Conservation (phyloP, 495 filamentous ascomycete genomes). For the Rhizodiscina lignyota region DNA sequence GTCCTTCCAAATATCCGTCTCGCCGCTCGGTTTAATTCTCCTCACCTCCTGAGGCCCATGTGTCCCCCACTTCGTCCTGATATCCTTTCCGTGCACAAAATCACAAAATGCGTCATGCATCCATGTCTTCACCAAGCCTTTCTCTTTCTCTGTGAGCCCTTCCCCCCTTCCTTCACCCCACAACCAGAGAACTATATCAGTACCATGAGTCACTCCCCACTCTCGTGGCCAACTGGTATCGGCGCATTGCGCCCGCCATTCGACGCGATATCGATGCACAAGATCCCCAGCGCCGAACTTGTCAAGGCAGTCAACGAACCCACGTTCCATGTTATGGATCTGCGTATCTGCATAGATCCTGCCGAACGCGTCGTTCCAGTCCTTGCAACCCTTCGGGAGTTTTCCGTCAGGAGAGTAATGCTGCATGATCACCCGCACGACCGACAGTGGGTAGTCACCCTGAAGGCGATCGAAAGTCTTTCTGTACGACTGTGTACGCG, state of each 20-base stretch:
- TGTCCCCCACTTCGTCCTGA: conserved; percentile 27
- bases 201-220: conserved; percentile 41
- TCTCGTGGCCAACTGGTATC: conserved; percentile 28
- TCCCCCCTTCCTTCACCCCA: conserved; percentile 37
- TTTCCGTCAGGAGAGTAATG: conserved; percentile 27
- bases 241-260: conserved; percentile 30
- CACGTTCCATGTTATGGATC: conserved; percentile 24
- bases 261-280: conserved; percentile 32
- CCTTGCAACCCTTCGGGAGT: conserved; percentile 20
- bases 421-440: conserved; percentile 25
- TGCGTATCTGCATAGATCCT: conserved; percentile 41
- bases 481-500: conserved; percentile 12
- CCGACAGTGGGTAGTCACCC: conserved; percentile 32
- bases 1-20: conserved; percentile 29
- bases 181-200: conserved; percentile 40
- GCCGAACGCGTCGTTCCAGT: conserved; percentile 36
- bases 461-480: conserved; percentile 26
- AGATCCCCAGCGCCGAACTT: conserved; percentile 15
- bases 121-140: conserved; percentile 19
- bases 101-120: conserved; percentile 26
- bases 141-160: conserved; percentile 24
- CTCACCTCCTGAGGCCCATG: conserved; percentile 24
- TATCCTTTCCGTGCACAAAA: conserved; percentile 29
- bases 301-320: conserved; percentile 14
- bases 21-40: conserved; percentile 27